Conservation (phyloP, 257 asterid species). For the Fraxinus excelsior region DNA sequence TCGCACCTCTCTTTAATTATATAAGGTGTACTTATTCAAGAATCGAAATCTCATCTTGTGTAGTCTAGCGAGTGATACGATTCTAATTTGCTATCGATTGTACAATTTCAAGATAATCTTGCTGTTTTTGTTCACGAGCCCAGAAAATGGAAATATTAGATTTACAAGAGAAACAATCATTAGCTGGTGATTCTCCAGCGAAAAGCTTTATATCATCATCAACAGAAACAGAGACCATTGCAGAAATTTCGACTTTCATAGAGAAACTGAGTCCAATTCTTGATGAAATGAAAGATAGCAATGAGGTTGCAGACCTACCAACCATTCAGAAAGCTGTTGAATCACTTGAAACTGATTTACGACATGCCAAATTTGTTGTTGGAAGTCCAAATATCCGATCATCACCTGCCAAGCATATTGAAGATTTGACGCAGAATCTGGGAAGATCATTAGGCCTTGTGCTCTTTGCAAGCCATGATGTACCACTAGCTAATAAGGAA, state of each 20-base stretch:
- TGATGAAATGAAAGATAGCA: slow-evolving; percentile 47
- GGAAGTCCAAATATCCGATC: slow-evolving; percentile 31
- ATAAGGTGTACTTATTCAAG: too few species aligned
- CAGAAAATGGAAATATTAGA: slow-evolving; percentile 35
- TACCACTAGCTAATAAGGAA: slow-evolving; percentile 47
- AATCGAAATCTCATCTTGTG: too few species aligned
- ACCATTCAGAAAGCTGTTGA: slow-evolving; percentile 61
- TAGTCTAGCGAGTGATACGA: too few species aligned
- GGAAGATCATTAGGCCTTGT: slow-evolving; percentile 85
- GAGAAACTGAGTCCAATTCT: slow-evolving; percentile 65
- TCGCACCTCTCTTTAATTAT: background rate
- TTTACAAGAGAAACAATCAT: slow-evolving; percentile 23
- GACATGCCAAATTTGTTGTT: slow-evolving; percentile 45
- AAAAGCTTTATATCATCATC: slow-evolving; percentile 53
- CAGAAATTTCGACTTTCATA: slow-evolving; percentile 58
- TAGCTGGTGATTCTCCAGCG: slow-evolving; percentile 33
- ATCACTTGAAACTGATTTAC: slow-evolving; percentile 64
- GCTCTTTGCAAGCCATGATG: slow-evolving; percentile 71
- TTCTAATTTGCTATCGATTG: background rate
- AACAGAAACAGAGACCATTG: slow-evolving; percentile 40
- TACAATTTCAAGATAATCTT: background rate
- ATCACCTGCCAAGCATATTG: slow-evolving; percentile 61
- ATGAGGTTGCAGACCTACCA: slow-evolving; percentile 34
- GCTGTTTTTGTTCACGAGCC: background rate
- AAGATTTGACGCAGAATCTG: slow-evolving; percentile 55